A percentile compares a stretch with the other conserved stretches of the same genome.
phyloP scores from a whole-genome alignment of 139 green algal species.

The Micromonas pusilla region DNA sequence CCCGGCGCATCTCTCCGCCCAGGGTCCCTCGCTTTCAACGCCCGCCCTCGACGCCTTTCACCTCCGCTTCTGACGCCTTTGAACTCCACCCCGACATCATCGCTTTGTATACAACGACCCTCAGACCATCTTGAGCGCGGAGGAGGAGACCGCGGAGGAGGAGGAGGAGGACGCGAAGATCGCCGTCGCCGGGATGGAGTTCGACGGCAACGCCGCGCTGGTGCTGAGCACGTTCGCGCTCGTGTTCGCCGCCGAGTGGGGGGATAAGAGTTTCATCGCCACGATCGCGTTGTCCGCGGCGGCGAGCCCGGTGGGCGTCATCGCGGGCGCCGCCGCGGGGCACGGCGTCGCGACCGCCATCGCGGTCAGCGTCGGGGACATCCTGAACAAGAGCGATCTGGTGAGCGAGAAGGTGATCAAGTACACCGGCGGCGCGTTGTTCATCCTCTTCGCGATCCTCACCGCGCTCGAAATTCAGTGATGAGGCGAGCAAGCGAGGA shows the following conservation, averaged over 20 bases:
- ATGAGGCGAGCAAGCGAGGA: too few species aligned
- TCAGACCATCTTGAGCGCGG: constrained; percentile 55
- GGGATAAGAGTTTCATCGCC: constrained; percentile 96
- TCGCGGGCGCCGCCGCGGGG: constrained; percentile 64
- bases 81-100: too few species aligned
- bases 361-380: constrained; percentile 64
- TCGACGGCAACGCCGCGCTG: background rate
- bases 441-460: constrained; percentile 79
- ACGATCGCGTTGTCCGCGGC: constrained; percentile 91
- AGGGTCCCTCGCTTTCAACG: too few species aligned
- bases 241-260: constrained; percentile 97
- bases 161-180: constrained; percentile 72
- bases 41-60: too few species aligned
- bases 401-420: constrained; percentile 64
- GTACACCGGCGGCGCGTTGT: constrained; percentile 77
- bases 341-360: constrained; percentile 78
- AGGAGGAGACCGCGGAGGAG: constrained; percentile 49
- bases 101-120: too few species aligned
- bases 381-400: constrained; percentile 64
- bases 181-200: constrained; percentile 43
- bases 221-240: constrained; percentile 80
- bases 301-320: constrained; percentile 43
- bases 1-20: too few species aligned
- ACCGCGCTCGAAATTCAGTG: constrained; percentile 72
- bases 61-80: too few species aligned